Percentiles rank a stretch among this genome's conserved stretches.
These are phyloP conservation scores for Fusarium pseudograminearum DNA, from an alignment of 2,329 filamentous ascomycete genomes.

Conservation along the genomic window DNA sequence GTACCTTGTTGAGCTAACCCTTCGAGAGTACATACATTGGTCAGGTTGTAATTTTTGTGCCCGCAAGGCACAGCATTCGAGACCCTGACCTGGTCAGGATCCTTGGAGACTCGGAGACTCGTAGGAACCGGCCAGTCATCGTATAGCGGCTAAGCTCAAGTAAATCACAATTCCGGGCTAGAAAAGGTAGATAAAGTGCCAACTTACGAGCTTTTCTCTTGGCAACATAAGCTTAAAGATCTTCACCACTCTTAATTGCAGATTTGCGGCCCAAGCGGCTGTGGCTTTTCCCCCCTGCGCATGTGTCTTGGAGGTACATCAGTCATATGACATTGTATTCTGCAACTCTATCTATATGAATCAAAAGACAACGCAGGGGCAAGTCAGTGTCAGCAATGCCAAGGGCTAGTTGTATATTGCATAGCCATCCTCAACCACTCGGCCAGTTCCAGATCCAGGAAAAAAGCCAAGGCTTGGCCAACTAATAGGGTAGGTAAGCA, in stretches of 20 bases:
- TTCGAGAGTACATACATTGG: not conserved
- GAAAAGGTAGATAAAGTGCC: not conserved
- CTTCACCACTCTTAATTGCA: not conserved
- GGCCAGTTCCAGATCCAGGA: slow-evolving; percentile 11
- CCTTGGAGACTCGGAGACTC: slow-evolving; percentile 3
- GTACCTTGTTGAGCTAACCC: not conserved
- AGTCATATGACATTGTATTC: not conserved
- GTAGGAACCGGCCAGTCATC: not conserved
- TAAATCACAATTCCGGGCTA: not conserved
- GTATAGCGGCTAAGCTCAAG: not conserved
- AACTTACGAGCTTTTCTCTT: slow-evolving; percentile 19
- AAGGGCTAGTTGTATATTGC: not conserved
- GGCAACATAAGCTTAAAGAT: slow-evolving; percentile 24
- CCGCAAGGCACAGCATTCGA: slow-evolving; percentile 21
- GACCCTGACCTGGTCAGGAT: not conserved
- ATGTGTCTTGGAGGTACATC: not conserved
- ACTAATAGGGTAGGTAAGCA: not conserved
- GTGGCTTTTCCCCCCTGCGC: not conserved
- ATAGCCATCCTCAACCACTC: slow-evolving; percentile 1
- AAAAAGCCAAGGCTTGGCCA: not conserved
- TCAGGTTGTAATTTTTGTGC: slow-evolving; percentile 9
- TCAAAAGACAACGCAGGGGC: not conserved
- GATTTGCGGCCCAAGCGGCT: not conserved
- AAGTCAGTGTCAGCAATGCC: not conserved
- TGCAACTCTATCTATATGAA: not conserved